Base-by-base conservation (phyloP, 805 yeast genomes). In the Sugiyamaella qingdaonensis region DNA sequence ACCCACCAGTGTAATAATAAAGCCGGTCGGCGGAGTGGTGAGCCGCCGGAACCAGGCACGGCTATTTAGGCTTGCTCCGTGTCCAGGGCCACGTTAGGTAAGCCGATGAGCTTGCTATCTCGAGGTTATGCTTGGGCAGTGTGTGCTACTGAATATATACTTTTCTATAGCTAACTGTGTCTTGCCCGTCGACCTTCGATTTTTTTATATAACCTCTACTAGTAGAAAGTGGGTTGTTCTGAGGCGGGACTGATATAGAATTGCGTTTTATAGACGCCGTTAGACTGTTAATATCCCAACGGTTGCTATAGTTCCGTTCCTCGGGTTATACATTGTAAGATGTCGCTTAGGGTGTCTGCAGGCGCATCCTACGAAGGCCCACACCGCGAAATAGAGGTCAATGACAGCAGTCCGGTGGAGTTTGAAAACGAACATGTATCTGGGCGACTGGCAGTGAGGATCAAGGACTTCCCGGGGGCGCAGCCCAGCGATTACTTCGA, bases 381-480 rank as follows among this genome's bases (percentile, higher is more conserved):
- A 42, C 62, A 62, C 43, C 55, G 46, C 2, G 33, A 67, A 2
- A 75, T 78, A 1, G 76, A 80, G 0, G 74, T 80, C 11, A 79
- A 79, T 57, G 64, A 77, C 1, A 69, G 69, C 33, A 54, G 48
- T 29, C 74, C 76, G 1, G 54, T 75, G 1, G 61, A 55, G 11
- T 61, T 79, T n/a, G 61, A 67, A 4, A 70, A 78, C 1, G 69
- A 69, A 1, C 58, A 68, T 19, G 81, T 78, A 0, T 58, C 56
- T 2, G 73, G 76, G 43, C 65, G 67, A 46, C 32, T 58, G 18
- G 48, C 53, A 3, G 73, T 81, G 11, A 71, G 76, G 34, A 75
- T 81, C 48, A 72, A 71, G 58, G 72, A 77, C 59, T 80, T 76
- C 58, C 72, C 73, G 51, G 81, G 82, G 1, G 65, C 78, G 19